Evolutionary conservation across 345 rosid genomes (phyloP), one percentile per base, ranked within the genome.

Genomic region (Pistacia integerrima): DNA sequence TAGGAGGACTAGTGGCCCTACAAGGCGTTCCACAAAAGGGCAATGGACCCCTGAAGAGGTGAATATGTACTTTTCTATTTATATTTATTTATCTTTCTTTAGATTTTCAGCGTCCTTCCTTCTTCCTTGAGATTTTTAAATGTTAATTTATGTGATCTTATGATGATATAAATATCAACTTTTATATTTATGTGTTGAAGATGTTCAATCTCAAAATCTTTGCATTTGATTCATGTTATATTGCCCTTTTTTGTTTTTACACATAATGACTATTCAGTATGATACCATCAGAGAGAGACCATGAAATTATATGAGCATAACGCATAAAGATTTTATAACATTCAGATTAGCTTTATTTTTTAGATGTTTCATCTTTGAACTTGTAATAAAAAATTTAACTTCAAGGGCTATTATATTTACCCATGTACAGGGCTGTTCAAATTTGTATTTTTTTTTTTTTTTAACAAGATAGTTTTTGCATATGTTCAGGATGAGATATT

Each of bases 31-130:
- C 35, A 92, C 98, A 48, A 95, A 91, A 81, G 99, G 99, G 69
- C 98, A 93, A 76, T 96, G 99, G 99, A 96, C 98, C 70, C 87
- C 99, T 59, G 99, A 96, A 78, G 99, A 96, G 97, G 99, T 96
- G 68, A 65, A 52, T 75, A 16, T 76, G 68, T 20, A 59, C 44
- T 60, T 60, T 41, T 72, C 8, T 69, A 52, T n/a, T 4, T 18
- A 61, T 63, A 36, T 36, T 33, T n/a, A 11, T 57, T 68, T 64
- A 36, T 79, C 54, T 67, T 71, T 79, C 22, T 73, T 4, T 67
- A 35, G 61, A 61, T 59, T 78, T 56, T 64, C 79, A 4, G 59
- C 35, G 41, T 57, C 67, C 35, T 56, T 75, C 20, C 20, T 1
- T 56, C 49, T 11, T 60, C 59, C 49, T 77, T 56, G 51, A 69